Base-by-base conservation (phyloP, 2,329 filamentous ascomycete genomes). In the Aspergillus latus region DNA sequence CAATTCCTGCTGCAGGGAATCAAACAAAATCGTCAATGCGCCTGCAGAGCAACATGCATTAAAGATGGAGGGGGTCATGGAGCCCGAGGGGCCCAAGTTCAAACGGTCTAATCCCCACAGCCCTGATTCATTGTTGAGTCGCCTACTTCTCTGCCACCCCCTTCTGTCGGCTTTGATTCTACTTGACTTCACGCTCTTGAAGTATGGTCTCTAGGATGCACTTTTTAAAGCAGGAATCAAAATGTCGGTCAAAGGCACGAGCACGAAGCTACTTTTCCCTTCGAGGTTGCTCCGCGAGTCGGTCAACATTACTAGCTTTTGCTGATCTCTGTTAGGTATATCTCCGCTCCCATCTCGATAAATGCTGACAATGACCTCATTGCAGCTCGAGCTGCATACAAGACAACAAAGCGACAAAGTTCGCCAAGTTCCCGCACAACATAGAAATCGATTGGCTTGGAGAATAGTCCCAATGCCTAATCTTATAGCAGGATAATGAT, bases 41-140 rank as follows among this genome's bases (percentile, higher is more conserved):
- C 50, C 52, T 52, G 59, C 61, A 63, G 61, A 52, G 34, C 49
- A 57, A 50, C 55, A 52, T 49, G 59, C 36, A 53, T 52, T 39
- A 59, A 51, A 49, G 52, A 61, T 62, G 59, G 59, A 57, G 57
- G 61, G 55, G 42, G 56, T 36, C 40, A 61, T 55, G 53, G 21
- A 21, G 21, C 21, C 21, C 21, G 57, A 58, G 61, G 50, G 50
- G 50, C 43, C 42, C 43, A 40, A 52, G 34, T 39, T 39, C 42
- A 21, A 32, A 46, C 32, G 9, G 32, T 21, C 28, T 50, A 37
- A 50, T 50, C 48, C 37, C n/a, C 21, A 21, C 50, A 30, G 42
- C 8, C 32, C 21, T 47, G 43, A 46, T 30, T 52, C 30, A 26
- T 26, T 43, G 21, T 21, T 21, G 21, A 21, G 21, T 21, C 21